These are phyloP conservation scores for Pseudonectria foliicola DNA, from an alignment of 2,329 filamentous ascomycete species.

Conservation along the genomic window DNA sequence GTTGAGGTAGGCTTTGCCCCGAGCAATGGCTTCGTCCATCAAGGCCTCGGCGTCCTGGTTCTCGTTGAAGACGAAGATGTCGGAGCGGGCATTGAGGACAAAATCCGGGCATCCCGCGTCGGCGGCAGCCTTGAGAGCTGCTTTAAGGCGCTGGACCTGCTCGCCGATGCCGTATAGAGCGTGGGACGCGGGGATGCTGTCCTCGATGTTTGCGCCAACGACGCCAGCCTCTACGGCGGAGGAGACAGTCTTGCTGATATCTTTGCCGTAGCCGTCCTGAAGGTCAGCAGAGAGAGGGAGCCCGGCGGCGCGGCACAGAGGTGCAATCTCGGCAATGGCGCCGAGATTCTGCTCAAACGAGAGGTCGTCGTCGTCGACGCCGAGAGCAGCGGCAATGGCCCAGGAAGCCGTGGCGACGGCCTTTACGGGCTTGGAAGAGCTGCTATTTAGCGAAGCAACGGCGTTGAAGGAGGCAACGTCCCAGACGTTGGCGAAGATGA, in stretches of 20 bases:
- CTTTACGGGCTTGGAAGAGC: constrained; percentile 27
- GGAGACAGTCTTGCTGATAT: constrained; percentile 37
- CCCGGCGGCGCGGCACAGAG: constrained; percentile 30
- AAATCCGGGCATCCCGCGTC: constrained; percentile 46
- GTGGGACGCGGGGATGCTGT: constrained; percentile 31
- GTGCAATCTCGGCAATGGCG: constrained; percentile 37
- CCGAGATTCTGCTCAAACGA: constrained; percentile 44
- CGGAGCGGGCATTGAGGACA: constrained; percentile 51
- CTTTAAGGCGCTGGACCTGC: constrained; percentile 40
- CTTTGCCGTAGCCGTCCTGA: constrained; percentile 51
- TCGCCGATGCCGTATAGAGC: constrained; percentile 33
- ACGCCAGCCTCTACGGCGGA: constrained; percentile 42
- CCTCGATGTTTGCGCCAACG: constrained; percentile 54
- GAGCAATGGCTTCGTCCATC: constrained; percentile 41
- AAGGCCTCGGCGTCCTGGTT: constrained; percentile 24
- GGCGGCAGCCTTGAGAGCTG: constrained; percentile 34
- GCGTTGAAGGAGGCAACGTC: constrained; percentile 42
- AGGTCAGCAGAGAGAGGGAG: constrained; percentile 50
- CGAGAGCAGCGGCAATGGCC: constrained; percentile 40
- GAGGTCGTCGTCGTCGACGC: constrained; percentile 41
- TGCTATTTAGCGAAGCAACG: constrained; percentile 36
- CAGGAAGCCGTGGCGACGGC: constrained; percentile 44
- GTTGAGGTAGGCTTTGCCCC: constrained; percentile 49
- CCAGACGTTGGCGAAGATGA: constrained; percentile 50
- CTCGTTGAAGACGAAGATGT: constrained; percentile 37